Conservation (phyloP, 2,329 filamentous ascomycete genomes). For the Geosmithia morbida region DNA sequence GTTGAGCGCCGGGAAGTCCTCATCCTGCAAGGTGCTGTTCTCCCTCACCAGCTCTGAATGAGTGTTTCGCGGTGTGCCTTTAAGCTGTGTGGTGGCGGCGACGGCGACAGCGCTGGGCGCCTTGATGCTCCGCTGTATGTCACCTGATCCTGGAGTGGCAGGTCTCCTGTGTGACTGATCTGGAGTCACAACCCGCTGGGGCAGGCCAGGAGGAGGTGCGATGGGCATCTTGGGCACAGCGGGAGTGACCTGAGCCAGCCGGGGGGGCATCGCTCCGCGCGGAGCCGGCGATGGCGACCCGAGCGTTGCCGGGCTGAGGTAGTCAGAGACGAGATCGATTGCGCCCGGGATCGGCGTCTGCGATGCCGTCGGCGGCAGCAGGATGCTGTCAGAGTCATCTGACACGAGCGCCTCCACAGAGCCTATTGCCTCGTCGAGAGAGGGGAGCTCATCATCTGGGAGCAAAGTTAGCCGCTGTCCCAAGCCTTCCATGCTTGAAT, state of each 20-base stretch:
- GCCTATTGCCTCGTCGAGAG: conserved; percentile 43
- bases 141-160: conserved; percentile 9
- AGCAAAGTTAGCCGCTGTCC: conserved; percentile 26
- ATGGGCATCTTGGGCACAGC: conserved; percentile 10
- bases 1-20: conserved; percentile 48
- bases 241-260: conserved; percentile 7
- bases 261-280: conserved; percentile 10
- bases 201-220: conserved; percentile 7
- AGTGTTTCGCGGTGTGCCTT: neutral
- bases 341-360: conserved; percentile 6
- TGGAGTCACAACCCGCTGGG: conserved; percentile 14
- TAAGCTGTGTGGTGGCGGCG: neutral
- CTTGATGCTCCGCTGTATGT: conserved; percentile 29
- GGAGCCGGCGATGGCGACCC: conserved; percentile 9
- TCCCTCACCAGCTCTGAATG: conserved; percentile 1
- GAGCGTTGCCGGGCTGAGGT: neutral
- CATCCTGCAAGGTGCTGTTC: conserved; percentile 32
- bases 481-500: conserved; percentile 2
- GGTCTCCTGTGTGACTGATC: conserved; percentile 16
- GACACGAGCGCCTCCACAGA: conserved; percentile 58
- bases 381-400: conserved; percentile 26
- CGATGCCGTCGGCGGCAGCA: neutral
- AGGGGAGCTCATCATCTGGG: conserved; percentile 48
- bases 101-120: conserved; percentile 4
- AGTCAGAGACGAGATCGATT: conserved; percentile 4